Evolutionary conservation across 2,329 filamentous ascomycete species (phyloP), one percentile per base, ranked within the genome.

Genomic region (Phyllosticta capitalensis): DNA sequence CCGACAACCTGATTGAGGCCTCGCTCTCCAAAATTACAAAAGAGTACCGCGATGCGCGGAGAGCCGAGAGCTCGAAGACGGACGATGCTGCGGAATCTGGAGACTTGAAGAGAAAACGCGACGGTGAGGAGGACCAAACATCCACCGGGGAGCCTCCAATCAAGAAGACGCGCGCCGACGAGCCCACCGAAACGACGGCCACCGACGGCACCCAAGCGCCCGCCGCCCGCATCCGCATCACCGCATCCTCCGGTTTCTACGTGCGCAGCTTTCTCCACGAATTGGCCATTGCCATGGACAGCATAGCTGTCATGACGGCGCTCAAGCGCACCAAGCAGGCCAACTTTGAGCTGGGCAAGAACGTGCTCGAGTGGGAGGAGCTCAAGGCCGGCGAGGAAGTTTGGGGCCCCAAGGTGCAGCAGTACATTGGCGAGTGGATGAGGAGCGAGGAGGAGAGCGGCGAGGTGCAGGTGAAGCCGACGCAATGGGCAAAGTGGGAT

Each of bases 191-290:
- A 12, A 24, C 55, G 9, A 20, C 38, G 10, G n/a, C 55, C 19
- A 56, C 61, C 61, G 38, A 55, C 21, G 51, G 51, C 54, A 24
- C 55, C 7, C 10, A 48, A 3, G 52, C 90, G 1, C 84, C 92
- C 1, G 94, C 92, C 0, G 89, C 84, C 54, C 87, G 84, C 68
- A 84, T 99, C 61, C 86, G 88, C 60, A 90, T 99, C 83, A 95
- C 89, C 0, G 92, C 96, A 56, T 91, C 91, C 1, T 95, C 91
- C 0, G 94, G 94, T 48, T 99, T 96, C 79, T 99, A 99, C 72
- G 92, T 99, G 14, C 88, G 94, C 63, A 95, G 89, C 61, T 84
- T 99, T 65, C 92, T 90, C 67, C 91, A 97, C 70, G 94, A 99
- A 68, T 81, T 99, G 3, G 94, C 92, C 21, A 79, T 85, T 64